These are phyloP conservation scores for Alternaria rosae DNA, from an alignment of 2,329 filamentous ascomycete species.

Conservation along the genomic window DNA sequence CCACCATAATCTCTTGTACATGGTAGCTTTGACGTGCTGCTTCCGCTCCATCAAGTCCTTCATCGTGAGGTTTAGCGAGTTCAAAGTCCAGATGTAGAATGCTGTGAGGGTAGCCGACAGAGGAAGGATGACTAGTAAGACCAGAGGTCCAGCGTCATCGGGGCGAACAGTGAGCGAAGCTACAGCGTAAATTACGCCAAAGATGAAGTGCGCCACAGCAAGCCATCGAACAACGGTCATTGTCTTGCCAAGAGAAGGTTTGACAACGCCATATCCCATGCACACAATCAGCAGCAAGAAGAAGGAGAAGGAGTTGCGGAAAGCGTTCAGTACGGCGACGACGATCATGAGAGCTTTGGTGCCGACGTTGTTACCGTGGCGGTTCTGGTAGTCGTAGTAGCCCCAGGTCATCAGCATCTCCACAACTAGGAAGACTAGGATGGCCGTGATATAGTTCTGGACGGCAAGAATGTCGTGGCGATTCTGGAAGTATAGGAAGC, in stretches of 20 bases:
- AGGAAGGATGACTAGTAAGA: conserved; percentile 91
- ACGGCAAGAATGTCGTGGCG: conserved; percentile 92
- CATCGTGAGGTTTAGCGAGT: conserved; percentile 91
- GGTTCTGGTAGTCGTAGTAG: conserved; percentile 96
- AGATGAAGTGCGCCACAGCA: conserved; percentile 91
- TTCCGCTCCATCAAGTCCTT: conserved; percentile 96
- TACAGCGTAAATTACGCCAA: conserved; percentile 91
- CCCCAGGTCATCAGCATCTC: conserved; percentile 99
- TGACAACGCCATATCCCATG: conserved; percentile 99
- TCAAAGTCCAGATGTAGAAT: conserved; percentile 99
- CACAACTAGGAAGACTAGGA: conserved; percentile 89
- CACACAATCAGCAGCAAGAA: conserved; percentile 97
- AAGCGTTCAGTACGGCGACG: conserved; percentile 92
- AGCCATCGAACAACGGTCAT: conserved; percentile 95
- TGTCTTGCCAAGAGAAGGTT: conserved; percentile 85
- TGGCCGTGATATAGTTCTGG: conserved; percentile 98
- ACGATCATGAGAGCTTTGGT: conserved; percentile 87
- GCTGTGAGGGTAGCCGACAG: conserved; percentile 90
- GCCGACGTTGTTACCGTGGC: conserved; percentile 81
- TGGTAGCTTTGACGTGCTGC: conserved; percentile 88
- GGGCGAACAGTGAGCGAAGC: conserved; percentile 88
- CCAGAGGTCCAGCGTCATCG: conserved; percentile 85
- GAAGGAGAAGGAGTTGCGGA: conserved; percentile 96
- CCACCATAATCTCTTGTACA: conserved; percentile 99
- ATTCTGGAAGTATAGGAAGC: conserved; percentile 93